These are phyloP conservation scores for Salix dunnii DNA, from an alignment of 345 rosid species.

Conservation along the genomic window DNA sequence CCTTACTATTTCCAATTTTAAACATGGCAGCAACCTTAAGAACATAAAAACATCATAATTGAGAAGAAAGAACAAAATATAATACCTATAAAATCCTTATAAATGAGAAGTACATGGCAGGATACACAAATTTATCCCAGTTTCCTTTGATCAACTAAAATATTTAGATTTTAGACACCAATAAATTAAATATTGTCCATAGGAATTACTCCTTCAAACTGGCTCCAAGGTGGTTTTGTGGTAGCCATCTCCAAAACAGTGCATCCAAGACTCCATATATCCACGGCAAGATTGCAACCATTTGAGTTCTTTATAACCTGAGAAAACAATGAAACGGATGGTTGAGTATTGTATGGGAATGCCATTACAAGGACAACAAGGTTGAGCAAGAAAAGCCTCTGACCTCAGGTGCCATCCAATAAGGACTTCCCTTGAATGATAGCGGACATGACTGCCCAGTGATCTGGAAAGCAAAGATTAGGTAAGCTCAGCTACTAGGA, in stretches of 20 bases:
- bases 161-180: not conserved
- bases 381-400: slow-evolving; percentile 4
- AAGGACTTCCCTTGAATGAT: slow-evolving; percentile 81
- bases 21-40: slow-evolving; percentile 57
- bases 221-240: slow-evolving; percentile 82
- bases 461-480: slow-evolving; percentile 42
- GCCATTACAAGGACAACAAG: not conserved
- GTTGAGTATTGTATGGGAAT: not conserved
- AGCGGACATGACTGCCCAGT: slow-evolving; percentile 74
- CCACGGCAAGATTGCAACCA: slow-evolving; percentile 72
- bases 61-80: not conserved
- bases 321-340: not conserved
- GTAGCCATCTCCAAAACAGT: slow-evolving; percentile 86
- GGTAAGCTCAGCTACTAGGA: not conserved
- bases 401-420: slow-evolving; percentile 95
- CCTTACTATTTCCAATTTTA: slow-evolving; percentile 76
- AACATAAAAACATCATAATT: slow-evolving; percentile 1
- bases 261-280: slow-evolving; percentile 88
- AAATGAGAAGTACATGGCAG: not conserved
- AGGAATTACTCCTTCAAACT: slow-evolving; percentile 63
- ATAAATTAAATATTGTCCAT: not conserved
- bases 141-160: not conserved
- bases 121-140: not conserved
- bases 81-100: not conserved
- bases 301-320: slow-evolving; percentile 64